Conservation (phyloP, 192 early-diverging fungal species). For the Backusella liffmaniae region DNA sequence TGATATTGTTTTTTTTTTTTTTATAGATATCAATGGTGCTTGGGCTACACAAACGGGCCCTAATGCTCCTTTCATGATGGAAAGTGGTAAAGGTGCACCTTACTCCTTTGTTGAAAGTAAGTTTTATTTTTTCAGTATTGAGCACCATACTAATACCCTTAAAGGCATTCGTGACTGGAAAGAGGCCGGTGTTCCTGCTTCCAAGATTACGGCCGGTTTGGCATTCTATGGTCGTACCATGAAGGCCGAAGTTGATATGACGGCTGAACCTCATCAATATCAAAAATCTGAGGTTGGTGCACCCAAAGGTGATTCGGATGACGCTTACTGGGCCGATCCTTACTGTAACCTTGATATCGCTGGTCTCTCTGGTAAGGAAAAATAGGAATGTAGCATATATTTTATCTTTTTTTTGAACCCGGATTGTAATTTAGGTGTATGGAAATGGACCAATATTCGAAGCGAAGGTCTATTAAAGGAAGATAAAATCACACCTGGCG, state of each 20-base stretch:
- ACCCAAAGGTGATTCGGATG: slow-evolving; percentile 57
- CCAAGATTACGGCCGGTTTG: slow-evolving; percentile 57
- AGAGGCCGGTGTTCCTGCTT: slow-evolving; percentile 55
- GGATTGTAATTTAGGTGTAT: slow-evolving; percentile 35
- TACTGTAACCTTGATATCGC: slow-evolving; percentile 40
- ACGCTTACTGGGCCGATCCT: slow-evolving; percentile 44
- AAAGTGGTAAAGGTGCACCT: slow-evolving; percentile 21
- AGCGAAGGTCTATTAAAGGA: slow-evolving; percentile 48
- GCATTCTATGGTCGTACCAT: slow-evolving; percentile 64
- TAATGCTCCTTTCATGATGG: slow-evolving; percentile 54
- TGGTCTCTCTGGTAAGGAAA: slow-evolving; percentile 38
- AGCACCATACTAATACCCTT: neutral
- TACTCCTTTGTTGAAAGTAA: slow-evolving; percentile 28
- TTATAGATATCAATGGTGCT: slow-evolving; percentile 42
- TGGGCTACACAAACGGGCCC: slow-evolving; percentile 60
- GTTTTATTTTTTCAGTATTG: neutral
- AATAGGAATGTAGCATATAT: neutral
- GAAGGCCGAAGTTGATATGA: slow-evolving; percentile 37
- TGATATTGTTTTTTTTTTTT: too few relatives aligned
- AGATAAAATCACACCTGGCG: slow-evolving; percentile 35
- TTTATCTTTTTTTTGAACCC: neutral
- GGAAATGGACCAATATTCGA: slow-evolving; percentile 59
- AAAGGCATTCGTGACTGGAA: slow-evolving; percentile 50
- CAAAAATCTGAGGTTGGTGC: slow-evolving; percentile 35
- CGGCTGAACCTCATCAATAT: slow-evolving; percentile 35